Base-by-base conservation (phyloP, 352 stramenopile species). In the Phytophthora europaea region DNA sequence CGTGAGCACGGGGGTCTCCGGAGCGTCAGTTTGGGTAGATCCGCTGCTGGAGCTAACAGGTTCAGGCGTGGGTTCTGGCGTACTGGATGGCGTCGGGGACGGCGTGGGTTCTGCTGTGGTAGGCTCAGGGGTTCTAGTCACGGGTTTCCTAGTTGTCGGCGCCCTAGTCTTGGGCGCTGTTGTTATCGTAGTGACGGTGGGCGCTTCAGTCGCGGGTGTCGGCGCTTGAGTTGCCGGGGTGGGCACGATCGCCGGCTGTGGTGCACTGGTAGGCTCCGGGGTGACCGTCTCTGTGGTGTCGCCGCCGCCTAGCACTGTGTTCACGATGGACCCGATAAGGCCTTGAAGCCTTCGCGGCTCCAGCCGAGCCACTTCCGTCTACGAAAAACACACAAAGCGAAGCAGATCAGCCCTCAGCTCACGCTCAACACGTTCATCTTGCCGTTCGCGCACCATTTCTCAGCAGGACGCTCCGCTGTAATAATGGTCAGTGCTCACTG, bases 221-320 rank as follows among this genome's bases (percentile, higher is more conserved):
- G 59, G 59, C 31, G 43, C 22, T 48, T 5, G 18, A 31, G 48
- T 56, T 58, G 1, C 47, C 33, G 51, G 59, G 60, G 33, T 55
- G 50, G 20, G 68, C 33, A 13, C 45, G 6, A 52, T 6, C n/a
- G 16, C 45, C 3, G 45, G 45, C 45, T 52, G 64, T 61, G 60
- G 53, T 67, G 70, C 70, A 74, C 45, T 45, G 28, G 33, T 74
- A 34, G 68, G 65, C 33, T 52, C 48, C 22, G 68, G 75, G 83
- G 33, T 82, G 20, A 15, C 57, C 23, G 56, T 23, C 6, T 54
- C 58, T 6, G 59, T 73, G 26, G 10, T 60, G 45, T 51, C 60
- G 3, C 34, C 57, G 26, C 47, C 48, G 18, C 70, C 70, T 16
- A 73, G 12, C 6, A 76, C 58, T 1, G 73, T 76, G 47, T 80